These are phyloP conservation scores for Phytophthora vignae DNA, from an alignment of 352 stramenopile genomes.

Conservation along the genomic window DNA sequence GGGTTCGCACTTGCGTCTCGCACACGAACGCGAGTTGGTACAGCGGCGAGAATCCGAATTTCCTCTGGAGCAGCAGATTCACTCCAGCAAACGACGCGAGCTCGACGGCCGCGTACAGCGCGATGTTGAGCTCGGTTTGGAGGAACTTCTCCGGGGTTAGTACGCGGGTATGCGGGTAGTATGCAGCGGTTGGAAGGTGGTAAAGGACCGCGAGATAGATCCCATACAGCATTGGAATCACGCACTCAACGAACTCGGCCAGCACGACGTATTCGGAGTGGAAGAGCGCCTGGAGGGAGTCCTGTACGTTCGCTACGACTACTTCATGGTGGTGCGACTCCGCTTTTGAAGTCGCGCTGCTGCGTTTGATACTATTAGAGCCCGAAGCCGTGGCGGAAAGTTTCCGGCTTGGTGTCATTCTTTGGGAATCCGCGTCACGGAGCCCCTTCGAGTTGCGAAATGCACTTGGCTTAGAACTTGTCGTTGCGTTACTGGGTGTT, in stretches of 20 bases:
- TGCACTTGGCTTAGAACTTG: no score
- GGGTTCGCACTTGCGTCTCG: constrained; percentile 31
- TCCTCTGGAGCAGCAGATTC: constrained; percentile 9
- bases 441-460: no score
- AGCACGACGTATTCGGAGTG: constrained; percentile 46
- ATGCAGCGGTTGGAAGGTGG: constrained; percentile 32
- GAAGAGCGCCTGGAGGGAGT: constrained; percentile 40
- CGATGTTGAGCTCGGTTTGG: constrained; percentile 15
- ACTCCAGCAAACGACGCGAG: constrained; percentile 20
- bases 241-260: constrained; percentile 44
- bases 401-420: no score
- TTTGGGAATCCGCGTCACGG: no score
- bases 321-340: background rate
- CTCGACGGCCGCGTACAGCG: constrained; percentile 33
- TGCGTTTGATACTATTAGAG: background rate
- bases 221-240: constrained; percentile 37
- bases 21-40: constrained; percentile 52
- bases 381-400: no score
- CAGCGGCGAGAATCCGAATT: constrained; percentile 33
- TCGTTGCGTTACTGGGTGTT: no score
- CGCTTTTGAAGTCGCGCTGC: background rate
- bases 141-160: constrained; percentile 11
- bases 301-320: background rate
- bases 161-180: constrained; percentile 22
- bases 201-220: constrained; percentile 31